Evolutionary conservation across 768 basidiomycete genomes (phyloP), one percentile per base, ranked within the genome.

Genomic region (Lactifluus hygrophoroides): DNA sequence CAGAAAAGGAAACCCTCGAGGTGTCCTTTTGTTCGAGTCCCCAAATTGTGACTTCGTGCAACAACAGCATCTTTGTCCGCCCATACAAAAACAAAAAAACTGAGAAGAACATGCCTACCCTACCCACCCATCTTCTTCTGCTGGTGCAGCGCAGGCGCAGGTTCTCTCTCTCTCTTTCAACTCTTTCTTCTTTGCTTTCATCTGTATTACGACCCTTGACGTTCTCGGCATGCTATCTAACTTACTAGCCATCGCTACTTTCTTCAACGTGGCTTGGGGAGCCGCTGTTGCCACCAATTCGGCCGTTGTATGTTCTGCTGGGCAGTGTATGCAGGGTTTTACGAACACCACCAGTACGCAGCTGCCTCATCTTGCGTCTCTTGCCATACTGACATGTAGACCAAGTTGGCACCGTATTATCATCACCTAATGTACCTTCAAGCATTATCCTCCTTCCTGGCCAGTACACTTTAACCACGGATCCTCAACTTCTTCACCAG

Each of bases 281-380:
- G 16, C 54, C n/a, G 47, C 28, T 19, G 2, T 60, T 19, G 40
- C 59, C 35, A 46, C 30, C 9, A 69, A 74, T 58, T 71, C 84
- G 37, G 73, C 76, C 66, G 82, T 90, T 56, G 76, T 92, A 61
- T 91, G 89, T 77, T 75, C 88, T 87, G 86, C 89, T 69, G 89
- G 89, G 65, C 88, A 92, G 86, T 91, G 90, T 76, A 73, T 91
- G 56, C 79, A 90, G 70, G 90, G 90, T 57, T 80, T 73, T 71
- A 82, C 86, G 32, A 90, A 91, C 67, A 80, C 77, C 23, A 85
- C 87, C 37, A 68, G 79, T 80, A 66, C 73, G 87, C 21, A 37
- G 17, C 37, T 1, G 11, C 84, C 57, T 34, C 74, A 71, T 17
- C 27, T 35, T 30, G 30, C 16, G 19, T 56, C 38, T 42, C 45